phyloP scores from a whole-genome alignment of 176 grass and related monocot genomes.

The Oryza glaberrima region DNA sequence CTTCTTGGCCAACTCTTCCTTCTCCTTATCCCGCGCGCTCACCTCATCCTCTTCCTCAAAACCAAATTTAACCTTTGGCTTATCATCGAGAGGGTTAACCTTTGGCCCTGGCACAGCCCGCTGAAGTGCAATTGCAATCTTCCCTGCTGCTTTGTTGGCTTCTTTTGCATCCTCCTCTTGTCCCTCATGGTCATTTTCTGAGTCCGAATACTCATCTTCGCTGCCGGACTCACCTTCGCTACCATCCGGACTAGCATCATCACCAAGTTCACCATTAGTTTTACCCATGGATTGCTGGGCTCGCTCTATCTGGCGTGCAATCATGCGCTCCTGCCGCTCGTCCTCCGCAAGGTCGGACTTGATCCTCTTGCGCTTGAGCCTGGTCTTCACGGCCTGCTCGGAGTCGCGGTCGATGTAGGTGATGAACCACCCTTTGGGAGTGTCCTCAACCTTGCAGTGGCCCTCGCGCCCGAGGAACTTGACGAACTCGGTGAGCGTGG shows the following conservation, averaged over 20 bases:
- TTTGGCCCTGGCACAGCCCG: slow-evolving; percentile 33
- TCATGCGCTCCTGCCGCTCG: slow-evolving; percentile 81
- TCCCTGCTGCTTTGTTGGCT: slow-evolving; percentile 37
- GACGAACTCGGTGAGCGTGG: slow-evolving; percentile 81
- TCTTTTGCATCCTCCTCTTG: not conserved
- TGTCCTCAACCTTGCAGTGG: slow-evolving; percentile 90
- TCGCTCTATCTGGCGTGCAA: slow-evolving; percentile 79
- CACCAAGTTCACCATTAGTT: not conserved
- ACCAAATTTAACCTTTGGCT: slow-evolving; percentile 61
- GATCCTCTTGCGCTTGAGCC: slow-evolving; percentile 83
- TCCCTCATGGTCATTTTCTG: not conserved
- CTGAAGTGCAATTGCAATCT: slow-evolving; percentile 76
- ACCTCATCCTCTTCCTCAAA: slow-evolving; percentile 56
- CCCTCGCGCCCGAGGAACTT: slow-evolving; percentile 74
- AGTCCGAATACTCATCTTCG: slow-evolving; percentile 39
- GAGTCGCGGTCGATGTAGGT: slow-evolving; percentile 91
- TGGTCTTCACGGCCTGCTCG: slow-evolving; percentile 74
- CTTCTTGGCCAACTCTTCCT: slow-evolving; percentile 46
- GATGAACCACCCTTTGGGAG: slow-evolving; percentile 95
- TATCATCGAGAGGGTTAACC: slow-evolving; percentile 54
- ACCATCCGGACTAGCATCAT: not conserved
- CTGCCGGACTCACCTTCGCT: not conserved
- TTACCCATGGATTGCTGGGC: slow-evolving; percentile 47
- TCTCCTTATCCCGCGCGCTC: not conserved
- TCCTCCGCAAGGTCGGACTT: slow-evolving; percentile 77